These are phyloP conservation scores for Ricinus communis DNA, from an alignment of 345 rosid genomes.

Conservation along the genomic window DNA sequence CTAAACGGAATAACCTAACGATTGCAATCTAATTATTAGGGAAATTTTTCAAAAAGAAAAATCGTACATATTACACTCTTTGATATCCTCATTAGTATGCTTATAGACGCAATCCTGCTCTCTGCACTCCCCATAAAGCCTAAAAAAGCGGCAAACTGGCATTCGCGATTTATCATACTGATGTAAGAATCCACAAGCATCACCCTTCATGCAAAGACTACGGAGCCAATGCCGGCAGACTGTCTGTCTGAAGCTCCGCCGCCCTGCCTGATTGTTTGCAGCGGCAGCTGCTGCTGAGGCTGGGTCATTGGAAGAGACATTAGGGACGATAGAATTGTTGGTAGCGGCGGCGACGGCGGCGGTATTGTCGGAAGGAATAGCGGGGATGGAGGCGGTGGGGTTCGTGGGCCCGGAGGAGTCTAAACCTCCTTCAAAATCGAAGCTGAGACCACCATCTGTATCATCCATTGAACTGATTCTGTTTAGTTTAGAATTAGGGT, in stretches of 20 bases:
- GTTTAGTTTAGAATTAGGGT: too few relatives aligned
- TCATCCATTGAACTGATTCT: too few relatives aligned
- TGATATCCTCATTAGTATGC: constrained; percentile 95
- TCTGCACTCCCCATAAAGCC: constrained; percentile 90
- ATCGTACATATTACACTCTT: constrained; percentile 98
- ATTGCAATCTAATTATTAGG: too few relatives aligned
- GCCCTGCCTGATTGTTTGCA: constrained; percentile 36
- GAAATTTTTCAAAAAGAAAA: too few relatives aligned
- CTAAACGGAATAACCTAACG: too few relatives aligned
- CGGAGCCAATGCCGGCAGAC: constrained; percentile 99
- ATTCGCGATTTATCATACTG: constrained; percentile 96
- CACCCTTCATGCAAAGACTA: constrained; percentile 98
- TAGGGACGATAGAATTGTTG: constrained; percentile 21
- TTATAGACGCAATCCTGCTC: constrained; percentile 98
- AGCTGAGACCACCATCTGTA: constrained; percentile 70
- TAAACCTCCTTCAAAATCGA: constrained; percentile 97
- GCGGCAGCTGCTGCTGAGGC: constrained; percentile 11
- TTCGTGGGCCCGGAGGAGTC: constrained; percentile 55
- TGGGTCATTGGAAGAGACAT: constrained; percentile 31
- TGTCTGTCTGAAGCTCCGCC: constrained; percentile 95
- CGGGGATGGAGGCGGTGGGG: constrained; percentile 59
- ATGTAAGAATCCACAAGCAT: constrained; percentile 96
- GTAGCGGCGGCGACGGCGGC: constrained; percentile 10
- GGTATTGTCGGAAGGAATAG: constrained; percentile 43
- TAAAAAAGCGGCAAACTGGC: constrained; percentile 92